phyloP scores from a whole-genome alignment of 2,329 filamentous ascomycete genomes.

The Drechslerella dactyloides region DNA sequence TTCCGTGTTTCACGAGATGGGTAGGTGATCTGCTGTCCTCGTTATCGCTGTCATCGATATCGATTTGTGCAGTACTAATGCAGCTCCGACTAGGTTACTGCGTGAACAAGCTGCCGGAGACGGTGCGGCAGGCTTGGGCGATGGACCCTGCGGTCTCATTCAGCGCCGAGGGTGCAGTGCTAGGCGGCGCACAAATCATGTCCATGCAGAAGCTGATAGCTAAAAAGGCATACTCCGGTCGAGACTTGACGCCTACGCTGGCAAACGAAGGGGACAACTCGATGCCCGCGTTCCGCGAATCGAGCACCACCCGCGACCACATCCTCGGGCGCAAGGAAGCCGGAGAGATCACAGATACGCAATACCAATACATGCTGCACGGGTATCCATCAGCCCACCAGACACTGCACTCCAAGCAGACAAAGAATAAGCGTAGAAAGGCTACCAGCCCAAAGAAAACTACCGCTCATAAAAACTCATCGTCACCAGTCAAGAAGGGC shows the following conservation, averaged over 20 bases:
- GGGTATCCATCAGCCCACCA: constrained; percentile 1
- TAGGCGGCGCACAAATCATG: constrained; percentile 59
- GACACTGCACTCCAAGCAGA: constrained; percentile 19
- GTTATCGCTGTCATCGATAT: not conserved
- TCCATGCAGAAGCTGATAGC: constrained; percentile 64
- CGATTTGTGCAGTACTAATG: not conserved
- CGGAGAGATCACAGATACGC: constrained; percentile 18
- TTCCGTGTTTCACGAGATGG: constrained; percentile 74
- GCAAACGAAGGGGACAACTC: constrained; percentile 2
- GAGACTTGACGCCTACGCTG: constrained; percentile 13
- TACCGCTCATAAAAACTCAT: not conserved
- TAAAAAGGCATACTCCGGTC: constrained; percentile 51
- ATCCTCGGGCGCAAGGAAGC: constrained; percentile 16
- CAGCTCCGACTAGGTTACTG: constrained; percentile 58
- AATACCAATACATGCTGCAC: constrained; percentile 16
- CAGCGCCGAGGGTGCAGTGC: constrained; percentile 24
- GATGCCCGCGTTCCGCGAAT: constrained; percentile 11
- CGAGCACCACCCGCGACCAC: not conserved
- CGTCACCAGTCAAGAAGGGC: not conserved
- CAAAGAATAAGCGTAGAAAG: constrained; percentile 22
- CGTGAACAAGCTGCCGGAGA: constrained; percentile 70
- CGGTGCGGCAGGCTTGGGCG: constrained; percentile 70
- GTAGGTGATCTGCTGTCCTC: constrained; percentile 14
- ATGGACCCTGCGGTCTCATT: constrained; percentile 62
- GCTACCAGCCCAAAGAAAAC: constrained; percentile 16